phyloP scores from a whole-genome alignment of 768 basidiomycete genomes.

The Trichaptum fuscoviolaceum region DNA sequence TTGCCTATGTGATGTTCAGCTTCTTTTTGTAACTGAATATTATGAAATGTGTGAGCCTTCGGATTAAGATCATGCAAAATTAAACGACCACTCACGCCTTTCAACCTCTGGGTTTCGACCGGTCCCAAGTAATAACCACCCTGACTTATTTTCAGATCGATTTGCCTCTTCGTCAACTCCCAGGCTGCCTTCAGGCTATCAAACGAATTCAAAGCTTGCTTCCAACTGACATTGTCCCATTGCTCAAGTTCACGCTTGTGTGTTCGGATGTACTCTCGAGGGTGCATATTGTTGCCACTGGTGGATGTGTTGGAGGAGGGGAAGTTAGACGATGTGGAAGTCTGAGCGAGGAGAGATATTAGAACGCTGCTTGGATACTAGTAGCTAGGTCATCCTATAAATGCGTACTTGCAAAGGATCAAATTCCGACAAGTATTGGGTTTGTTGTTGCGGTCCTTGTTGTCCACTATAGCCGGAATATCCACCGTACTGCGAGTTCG shows the following conservation, averaged over 20 bases:
- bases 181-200: constrained; percentile 64
- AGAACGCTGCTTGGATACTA: not conserved
- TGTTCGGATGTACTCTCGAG: constrained; percentile 15
- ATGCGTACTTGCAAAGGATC: not conserved
- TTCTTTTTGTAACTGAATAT: constrained; percentile 22
- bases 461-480: not conserved
- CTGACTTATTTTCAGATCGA: constrained; percentile 39
- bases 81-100: constrained; percentile 41
- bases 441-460: not conserved
- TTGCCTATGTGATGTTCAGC: constrained; percentile 25
- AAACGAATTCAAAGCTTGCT: constrained; percentile 45
- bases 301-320: constrained; percentile 1
- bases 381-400: too few species aligned
- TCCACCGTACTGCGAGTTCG: not conserved
- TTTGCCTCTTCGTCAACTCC: constrained; percentile 53
- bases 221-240: constrained; percentile 21
- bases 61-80: not conserved
- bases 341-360: not conserved
- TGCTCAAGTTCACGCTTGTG: constrained; percentile 17
- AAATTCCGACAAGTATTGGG: constrained; percentile 1
- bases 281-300: constrained; percentile 8
- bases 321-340: not conserved
- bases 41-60: not conserved
- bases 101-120: constrained; percentile 48
- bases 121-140: constrained; percentile 33